Evolutionary conservation across 2,329 filamentous ascomycete species (phyloP), one percentile per base, ranked within the genome.

Genomic region (Fonsecaea erecta): DNA sequence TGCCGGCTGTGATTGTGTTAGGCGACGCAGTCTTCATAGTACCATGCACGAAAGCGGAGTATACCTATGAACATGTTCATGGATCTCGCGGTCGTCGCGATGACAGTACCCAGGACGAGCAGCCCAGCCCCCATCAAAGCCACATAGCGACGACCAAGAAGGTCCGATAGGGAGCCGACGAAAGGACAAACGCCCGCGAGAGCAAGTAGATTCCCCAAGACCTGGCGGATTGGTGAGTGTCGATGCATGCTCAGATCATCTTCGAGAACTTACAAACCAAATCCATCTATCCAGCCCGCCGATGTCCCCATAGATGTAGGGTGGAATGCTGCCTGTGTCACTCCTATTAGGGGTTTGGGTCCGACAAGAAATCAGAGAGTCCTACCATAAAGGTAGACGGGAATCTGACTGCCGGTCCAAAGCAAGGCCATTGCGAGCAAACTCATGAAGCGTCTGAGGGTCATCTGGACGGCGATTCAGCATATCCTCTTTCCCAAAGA

Each of bases 151-250:
- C 87, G 84, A 59, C 87, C 87, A 48, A 89, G 76, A 2, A 89
- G 76, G 77, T 90, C 87, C 0, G 86, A 88, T 0, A 90, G 75
- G 0, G 85, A 84, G 9, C 88, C 89, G 0, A 91, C 88, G 70
- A 91, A 87, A 3, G 85, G 85, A 68, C 84, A 86, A 6, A 86
- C 78, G 9, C 83, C 83, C 3, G 84, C 84, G 51, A 84, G 79
- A 26, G 83, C 78, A n/a, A 87, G 80, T 12, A 87, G 76, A 68
- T 86, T 84, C 26, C 77, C 79, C 14, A 83, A 72, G 21, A 84
- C 51, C 54, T 63, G 40, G 3, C 3, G 32, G 16, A 24, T 11
- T 11, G 9, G 18, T 60, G n/a, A 60, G 57, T 30, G 34, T 24
- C n/a, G 9, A 26, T 34, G 55, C 12, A 11, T 18, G 14, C 16